A percentile compares a stretch with the other conserved stretches of the same genome.
phyloP scores from a whole-genome alignment of 2,329 filamentous ascomycete species.

The Sporothrix mexicana region DNA sequence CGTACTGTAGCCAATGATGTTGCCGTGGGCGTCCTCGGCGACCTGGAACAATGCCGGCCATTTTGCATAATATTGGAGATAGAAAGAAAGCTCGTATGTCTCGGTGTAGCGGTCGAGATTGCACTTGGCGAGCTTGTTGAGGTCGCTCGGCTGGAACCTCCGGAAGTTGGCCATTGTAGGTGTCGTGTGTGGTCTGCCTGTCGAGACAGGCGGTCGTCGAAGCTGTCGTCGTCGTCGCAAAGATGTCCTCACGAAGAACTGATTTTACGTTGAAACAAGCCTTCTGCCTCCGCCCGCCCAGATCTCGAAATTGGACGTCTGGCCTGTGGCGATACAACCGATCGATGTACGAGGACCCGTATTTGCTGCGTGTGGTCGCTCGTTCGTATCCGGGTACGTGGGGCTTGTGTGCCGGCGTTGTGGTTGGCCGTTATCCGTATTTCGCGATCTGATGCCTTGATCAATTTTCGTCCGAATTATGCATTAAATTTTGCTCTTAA shows the following conservation, averaged over 20 bases:
- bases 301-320: background rate
- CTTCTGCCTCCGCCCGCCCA: slow-evolving; percentile 1
- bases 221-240: background rate
- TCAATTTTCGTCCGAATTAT: slow-evolving; percentile 26
- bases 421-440: slow-evolving; percentile 12
- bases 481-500: slow-evolving; percentile 14
- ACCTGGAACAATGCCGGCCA: slow-evolving; percentile 96
- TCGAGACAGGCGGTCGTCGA: too few species aligned
- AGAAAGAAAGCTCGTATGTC: slow-evolving; percentile 95
- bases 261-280: background rate
- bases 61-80: slow-evolving; percentile 92
- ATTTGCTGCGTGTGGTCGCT: background rate
- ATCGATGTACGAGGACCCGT: background rate
- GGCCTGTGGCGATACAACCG: background rate
- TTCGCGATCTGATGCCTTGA: slow-evolving; percentile 6
- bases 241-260: background rate
- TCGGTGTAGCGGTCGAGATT: slow-evolving; percentile 98
- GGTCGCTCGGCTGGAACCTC: slow-evolving; percentile 80
- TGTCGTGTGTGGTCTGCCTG: background rate
- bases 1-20: slow-evolving; percentile 92
- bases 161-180: slow-evolving; percentile 78
- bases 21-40: slow-evolving; percentile 82
- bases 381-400: slow-evolving; percentile 23
- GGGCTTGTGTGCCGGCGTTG: slow-evolving; percentile 7
- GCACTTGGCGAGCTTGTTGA: slow-evolving; percentile 89